phyloP scores from a whole-genome alignment of 129 eudicot genomes.

The Pittosporum tobira region DNA sequence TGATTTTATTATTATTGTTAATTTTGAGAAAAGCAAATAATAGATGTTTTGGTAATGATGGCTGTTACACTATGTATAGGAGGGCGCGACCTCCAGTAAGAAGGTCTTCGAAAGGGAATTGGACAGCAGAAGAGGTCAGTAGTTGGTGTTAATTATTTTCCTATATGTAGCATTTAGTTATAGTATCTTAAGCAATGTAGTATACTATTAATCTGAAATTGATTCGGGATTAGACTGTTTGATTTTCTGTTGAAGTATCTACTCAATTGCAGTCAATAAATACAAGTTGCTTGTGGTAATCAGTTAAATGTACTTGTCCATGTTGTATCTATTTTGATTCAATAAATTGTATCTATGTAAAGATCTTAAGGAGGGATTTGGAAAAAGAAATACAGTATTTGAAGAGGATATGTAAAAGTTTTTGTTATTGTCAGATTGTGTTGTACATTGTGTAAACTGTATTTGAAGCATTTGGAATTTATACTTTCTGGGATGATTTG shows the following conservation, averaged over 20 bases:
- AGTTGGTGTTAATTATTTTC: background rate
- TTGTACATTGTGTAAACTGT: too few species aligned
- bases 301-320: background rate
- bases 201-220: background rate
- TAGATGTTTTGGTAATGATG: constrained; percentile 3
- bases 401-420: background rate
- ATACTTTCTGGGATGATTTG: background rate
- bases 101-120: constrained; percentile 29
- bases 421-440: too few species aligned
- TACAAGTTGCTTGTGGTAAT: background rate
- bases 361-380: too few species aligned
- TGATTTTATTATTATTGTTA: too few species aligned
- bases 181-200: too few species aligned
- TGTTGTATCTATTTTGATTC: background rate
- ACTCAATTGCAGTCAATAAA: background rate
- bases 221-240: background rate
- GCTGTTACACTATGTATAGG: constrained; percentile 1
- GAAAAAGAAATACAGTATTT: background rate
- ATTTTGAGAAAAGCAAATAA: too few species aligned
- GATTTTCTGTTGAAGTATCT: background rate
- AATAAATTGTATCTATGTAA: too few species aligned
- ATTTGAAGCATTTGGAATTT: too few species aligned
- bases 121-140: constrained; percentile 42
- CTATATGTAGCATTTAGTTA: background rate
- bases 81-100: constrained; percentile 18